Evolutionary conservation across 768 basidiomycete genomes (phyloP).

Genomic region (Amanita phalloides): DNA sequence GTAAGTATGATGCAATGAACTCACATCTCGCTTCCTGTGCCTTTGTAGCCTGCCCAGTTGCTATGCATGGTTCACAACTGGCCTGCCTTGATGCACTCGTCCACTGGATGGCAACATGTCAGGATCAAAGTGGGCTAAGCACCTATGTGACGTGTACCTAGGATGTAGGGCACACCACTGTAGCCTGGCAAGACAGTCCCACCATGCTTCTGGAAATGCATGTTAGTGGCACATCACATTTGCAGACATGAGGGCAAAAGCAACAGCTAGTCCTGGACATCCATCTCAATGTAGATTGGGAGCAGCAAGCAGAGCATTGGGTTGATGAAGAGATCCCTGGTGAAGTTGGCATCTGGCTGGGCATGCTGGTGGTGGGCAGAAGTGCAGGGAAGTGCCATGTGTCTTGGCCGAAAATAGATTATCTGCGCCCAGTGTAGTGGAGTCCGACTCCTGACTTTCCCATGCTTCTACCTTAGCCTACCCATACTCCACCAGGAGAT

Average conservation of each 20-base stretch:
- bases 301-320: slow-evolving; percentile 74
- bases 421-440: slow-evolving; percentile 30
- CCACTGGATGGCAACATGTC: slow-evolving; percentile 35
- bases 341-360: slow-evolving; percentile 23
- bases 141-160: slow-evolving; percentile 38
- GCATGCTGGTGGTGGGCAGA: slow-evolving; percentile 32
- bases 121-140: background rate
- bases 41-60: slow-evolving; percentile 76
- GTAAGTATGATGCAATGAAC: slow-evolving; percentile 12
- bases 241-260: background rate
- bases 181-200: slow-evolving; percentile 66
- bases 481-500: slow-evolving; percentile 45
- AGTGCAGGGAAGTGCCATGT: slow-evolving; percentile 75
- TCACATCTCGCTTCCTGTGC: slow-evolving; percentile 68
- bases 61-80: slow-evolving; percentile 63
- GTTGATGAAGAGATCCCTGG: slow-evolving; percentile 60
- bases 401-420: slow-evolving; percentile 36
- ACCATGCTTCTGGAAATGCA: slow-evolving; percentile 55
- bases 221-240: no score
- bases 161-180: slow-evolving; percentile 69
- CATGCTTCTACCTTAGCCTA: slow-evolving; percentile 8
- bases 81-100: slow-evolving; percentile 64
- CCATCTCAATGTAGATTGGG: slow-evolving; percentile 69
- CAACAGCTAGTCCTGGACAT: slow-evolving; percentile 42
- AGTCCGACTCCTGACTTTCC: slow-evolving; percentile 28